Percentiles rank a stretch among this genome's conserved stretches.
Conservation (phyloP, 495 filamentous ascomycete species). For the Entonaema liquescens region DNA sequence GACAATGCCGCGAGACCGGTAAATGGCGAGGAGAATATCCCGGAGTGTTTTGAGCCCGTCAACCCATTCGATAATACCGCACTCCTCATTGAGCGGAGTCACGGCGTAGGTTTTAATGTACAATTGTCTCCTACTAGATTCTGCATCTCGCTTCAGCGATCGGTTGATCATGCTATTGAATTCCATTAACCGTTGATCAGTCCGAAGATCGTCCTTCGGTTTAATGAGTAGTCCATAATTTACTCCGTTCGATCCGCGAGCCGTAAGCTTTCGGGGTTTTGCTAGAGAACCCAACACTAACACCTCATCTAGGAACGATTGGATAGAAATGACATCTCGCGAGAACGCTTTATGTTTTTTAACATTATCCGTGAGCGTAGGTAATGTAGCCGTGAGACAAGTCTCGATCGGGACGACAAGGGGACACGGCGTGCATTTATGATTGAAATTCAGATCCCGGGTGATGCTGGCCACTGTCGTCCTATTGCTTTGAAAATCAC, state of each 20-base stretch:
- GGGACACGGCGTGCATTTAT: conserved; percentile 79
- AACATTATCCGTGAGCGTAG: conserved; percentile 73
- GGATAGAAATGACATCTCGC: conserved; percentile 61
- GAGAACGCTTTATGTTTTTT: conserved; percentile 86
- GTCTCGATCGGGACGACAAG: conserved; percentile 89
- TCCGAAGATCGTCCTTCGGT: conserved; percentile 95
- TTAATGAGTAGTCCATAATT: conserved; percentile 92
- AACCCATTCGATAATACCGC: conserved; percentile 98
- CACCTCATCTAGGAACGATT: conserved; percentile 81
- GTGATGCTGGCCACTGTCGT: conserved; percentile 72
- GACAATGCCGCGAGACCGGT: conserved; percentile 72
- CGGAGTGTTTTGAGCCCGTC: conserved; percentile 92
- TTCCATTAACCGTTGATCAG: conserved; percentile 98
- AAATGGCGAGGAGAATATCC: conserved; percentile 83
- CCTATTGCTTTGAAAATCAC: conserved; percentile 72
- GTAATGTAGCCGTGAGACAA: conserved; percentile 82
- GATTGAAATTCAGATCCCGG: conserved; percentile 82
- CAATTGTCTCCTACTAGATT: conserved; percentile 79
- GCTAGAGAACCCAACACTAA: conserved; percentile 90
- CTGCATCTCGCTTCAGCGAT: conserved; percentile 87
- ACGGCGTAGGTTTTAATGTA: conserved; percentile 98
- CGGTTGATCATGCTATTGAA: conserved; percentile 99
- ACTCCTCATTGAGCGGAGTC: conserved; percentile 96
- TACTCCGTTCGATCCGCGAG: conserved; percentile 86
- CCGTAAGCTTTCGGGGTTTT: conserved; percentile 88